phyloP scores from a whole-genome alignment of 768 basidiomycete genomes.

The Agaricus blazei region DNA sequence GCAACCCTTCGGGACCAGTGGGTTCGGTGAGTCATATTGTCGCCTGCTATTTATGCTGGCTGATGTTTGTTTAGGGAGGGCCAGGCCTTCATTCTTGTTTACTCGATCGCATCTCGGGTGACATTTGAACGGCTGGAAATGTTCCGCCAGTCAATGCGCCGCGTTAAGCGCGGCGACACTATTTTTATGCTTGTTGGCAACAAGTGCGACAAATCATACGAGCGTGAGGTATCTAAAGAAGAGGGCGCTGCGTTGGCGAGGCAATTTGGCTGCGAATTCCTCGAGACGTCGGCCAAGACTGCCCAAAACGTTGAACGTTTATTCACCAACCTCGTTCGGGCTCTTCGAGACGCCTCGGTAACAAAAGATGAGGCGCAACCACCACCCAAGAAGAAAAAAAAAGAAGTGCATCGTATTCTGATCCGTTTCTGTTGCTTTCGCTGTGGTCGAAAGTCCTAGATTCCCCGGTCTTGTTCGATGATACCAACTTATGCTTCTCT shows the following conservation, averaged over 20 bases:
- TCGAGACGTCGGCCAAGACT: conserved; percentile 96
- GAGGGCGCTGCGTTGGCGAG: conserved; percentile 82
- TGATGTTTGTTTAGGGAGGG: conserved; percentile 61
- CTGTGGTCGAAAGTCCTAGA: conserved; percentile 64
- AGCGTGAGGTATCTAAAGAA: conserved; percentile 87
- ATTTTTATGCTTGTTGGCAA: conserved; percentile 95
- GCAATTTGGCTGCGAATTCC: conserved; percentile 86
- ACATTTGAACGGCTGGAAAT: conserved; percentile 89
- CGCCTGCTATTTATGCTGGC: conserved; percentile 7
- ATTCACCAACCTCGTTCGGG: conserved; percentile 84
- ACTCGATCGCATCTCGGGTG: conserved; percentile 91
- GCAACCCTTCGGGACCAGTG: conserved; percentile 96
- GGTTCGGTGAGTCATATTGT: conserved; percentile 70
- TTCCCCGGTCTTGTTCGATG: conserved; percentile 61
- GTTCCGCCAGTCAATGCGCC: conserved; percentile 85
- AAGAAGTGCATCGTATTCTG: conserved; percentile 71
- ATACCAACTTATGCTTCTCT: conserved; percentile 58
- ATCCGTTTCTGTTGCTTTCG: conserved; percentile 55
- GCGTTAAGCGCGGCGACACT: conserved; percentile 81
- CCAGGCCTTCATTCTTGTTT: conserved; percentile 96
- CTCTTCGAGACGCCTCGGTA: conserved; percentile 61
- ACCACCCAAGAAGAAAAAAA: conserved; percentile 39
- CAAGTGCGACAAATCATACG: conserved; percentile 89
- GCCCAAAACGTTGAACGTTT: conserved; percentile 88
- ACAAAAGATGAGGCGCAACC: conserved; percentile 18